Evolutionary conservation across 228 moss, liverwort and hornwort species (phyloP), one percentile per base, ranked within the genome.

Genomic region (Sphagnum fallax): DNA sequence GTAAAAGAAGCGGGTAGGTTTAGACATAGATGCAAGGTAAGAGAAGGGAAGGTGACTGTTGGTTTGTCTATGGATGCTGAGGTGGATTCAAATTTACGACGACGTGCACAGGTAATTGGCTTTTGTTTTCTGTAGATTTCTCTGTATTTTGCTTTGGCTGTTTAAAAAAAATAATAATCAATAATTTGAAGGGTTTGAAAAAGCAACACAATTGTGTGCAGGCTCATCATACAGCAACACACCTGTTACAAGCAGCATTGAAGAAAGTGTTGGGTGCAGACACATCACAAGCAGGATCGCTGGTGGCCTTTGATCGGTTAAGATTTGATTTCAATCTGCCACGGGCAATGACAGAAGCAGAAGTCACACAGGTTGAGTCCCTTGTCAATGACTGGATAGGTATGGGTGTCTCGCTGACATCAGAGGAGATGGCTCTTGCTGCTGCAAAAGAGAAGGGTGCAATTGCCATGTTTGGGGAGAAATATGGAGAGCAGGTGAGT

Each of bases 211-310:
- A 32, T 32, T 75, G 53, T 15, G 51, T 75, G 74, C 85, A 94
- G 94, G 88, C 83, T 73, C 94, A 94, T 76, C 94, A 94, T 65
- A 91, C 94, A 59, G 91, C 91, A 53, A 94, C 94, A 10, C 94
- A 94, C 70, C 72, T 94, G 49, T 86, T 94, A 65, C 94, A 94
- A 72, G 86, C 94, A 78, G 94, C 91, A 51, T 64, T 94, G 76
- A 94, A 91, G 80, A 74, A 87, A 70, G 86, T 86, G 8, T 73
- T 94, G 60, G 94, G 94, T 48, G 57, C 78, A 18, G 87, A 83
- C 62, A 85, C 87, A 48, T 86, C 94, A 65, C 94, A 94, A 75
- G 91, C 91, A 16, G 94, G 94, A 68, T 94, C 94, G 10, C 70
- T 91, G 70, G 94, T 94, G 71, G 91, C 89, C 64, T 94, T 94